phyloP scores from a whole-genome alignment of 306 rosid genomes.

The Rubus parviflorus region DNA sequence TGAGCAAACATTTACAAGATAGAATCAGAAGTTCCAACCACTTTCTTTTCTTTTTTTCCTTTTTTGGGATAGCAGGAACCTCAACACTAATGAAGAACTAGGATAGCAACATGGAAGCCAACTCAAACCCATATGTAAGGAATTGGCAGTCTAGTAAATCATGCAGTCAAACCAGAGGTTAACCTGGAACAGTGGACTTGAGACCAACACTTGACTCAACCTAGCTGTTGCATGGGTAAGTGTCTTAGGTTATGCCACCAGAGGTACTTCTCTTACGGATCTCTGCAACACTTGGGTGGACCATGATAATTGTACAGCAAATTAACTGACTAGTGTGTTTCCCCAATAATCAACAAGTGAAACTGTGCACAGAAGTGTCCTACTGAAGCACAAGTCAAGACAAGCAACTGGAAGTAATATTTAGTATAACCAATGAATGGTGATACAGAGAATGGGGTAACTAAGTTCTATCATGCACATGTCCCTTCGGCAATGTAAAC shows the following conservation, averaged over 20 bases:
- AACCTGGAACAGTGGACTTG: conserved; percentile 7
- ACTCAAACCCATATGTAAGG: conserved; percentile 7
- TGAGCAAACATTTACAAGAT: conserved; percentile 5
- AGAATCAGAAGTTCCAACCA: neutral
- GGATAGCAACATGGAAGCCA: conserved; percentile 11
- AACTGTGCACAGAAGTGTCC: neutral
- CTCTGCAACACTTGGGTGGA: neutral
- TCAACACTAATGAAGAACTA: conserved; percentile 15
- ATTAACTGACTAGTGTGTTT: neutral
- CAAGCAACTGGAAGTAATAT: neutral
- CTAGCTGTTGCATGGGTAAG: conserved; percentile 6
- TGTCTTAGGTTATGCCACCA: neutral
- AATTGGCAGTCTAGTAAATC: neutral
- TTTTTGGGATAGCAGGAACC: neutral
- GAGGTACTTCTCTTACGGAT: neutral
- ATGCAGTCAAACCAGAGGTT: conserved; percentile 17
- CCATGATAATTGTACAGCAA: neutral
- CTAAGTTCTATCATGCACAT: neutral
- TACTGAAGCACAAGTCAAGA: neutral
- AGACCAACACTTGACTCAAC: neutral
- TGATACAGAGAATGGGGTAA: neutral
- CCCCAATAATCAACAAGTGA: neutral
- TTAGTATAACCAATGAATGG: neutral
- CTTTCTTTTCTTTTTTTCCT: neutral
- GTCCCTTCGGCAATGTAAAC: neutral